These are phyloP conservation scores for Neurospora sp. DNA, from an alignment of 495 filamentous ascomycete genomes.

Conservation along the genomic window DNA sequence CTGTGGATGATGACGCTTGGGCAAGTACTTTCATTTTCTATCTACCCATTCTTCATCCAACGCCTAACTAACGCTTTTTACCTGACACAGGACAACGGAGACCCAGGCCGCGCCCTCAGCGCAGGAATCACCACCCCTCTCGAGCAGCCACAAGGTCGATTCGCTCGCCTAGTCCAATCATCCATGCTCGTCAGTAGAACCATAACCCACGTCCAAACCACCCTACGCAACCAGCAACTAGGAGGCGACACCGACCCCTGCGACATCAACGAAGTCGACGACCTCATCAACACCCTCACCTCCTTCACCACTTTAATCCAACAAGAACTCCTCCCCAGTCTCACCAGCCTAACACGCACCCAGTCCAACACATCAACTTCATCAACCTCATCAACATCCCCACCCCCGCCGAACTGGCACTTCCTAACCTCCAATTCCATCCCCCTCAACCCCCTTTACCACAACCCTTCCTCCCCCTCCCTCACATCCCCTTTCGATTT, in stretches of 20 bases:
- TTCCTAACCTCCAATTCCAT: background rate
- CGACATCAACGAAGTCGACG: constrained; percentile 1
- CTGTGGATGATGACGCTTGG: constrained; percentile 36
- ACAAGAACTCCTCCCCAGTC: background rate
- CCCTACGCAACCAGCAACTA: constrained; percentile 1
- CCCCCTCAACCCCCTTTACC: background rate
- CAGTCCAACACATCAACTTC: background rate
- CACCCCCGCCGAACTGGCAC: background rate
- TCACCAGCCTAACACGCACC: background rate
- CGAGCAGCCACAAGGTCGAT: constrained; percentile 18
- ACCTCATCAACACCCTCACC: constrained; percentile 6
- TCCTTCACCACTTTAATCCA: constrained; percentile 7
- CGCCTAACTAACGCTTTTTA: background rate
- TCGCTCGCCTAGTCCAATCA: constrained; percentile 29
- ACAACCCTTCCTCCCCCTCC: background rate
- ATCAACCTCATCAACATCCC: background rate
- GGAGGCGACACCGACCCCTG: constrained; percentile 1
- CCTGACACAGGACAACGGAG: constrained; percentile 17
- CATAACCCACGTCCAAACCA: constrained; percentile 11
- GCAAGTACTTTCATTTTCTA: constrained; percentile 13
- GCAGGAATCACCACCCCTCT: constrained; percentile 12
- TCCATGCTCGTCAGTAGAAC: constrained; percentile 22
- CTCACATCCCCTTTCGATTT: background rate
- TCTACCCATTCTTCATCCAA: background rate
- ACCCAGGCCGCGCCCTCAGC: constrained; percentile 9